Evolutionary conservation across 1,139 yeast species (phyloP), one percentile per base, ranked within the genome.

Genomic region (Taiozyma sp.): DNA sequence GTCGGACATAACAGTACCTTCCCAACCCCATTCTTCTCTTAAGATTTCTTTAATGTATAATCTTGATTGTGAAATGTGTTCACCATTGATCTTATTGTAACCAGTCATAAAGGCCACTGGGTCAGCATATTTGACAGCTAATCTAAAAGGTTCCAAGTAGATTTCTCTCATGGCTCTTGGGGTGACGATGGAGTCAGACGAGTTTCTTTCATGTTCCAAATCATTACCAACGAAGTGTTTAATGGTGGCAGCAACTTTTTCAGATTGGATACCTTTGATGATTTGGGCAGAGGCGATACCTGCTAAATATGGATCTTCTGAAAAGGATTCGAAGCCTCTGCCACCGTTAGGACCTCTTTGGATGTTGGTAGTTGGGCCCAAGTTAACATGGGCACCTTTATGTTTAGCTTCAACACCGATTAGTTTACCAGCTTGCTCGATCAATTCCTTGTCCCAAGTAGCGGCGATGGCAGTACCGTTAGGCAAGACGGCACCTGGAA

Each of bases 281-380:
- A 80, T 69, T 19, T 72, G 65, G 28, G 79, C 71, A 38, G 87
- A 77, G 19, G 76, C 70, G 44, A 71, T 64, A 44, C 87, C 87
- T 14, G 83, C 72, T 44, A 82, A 68, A 38, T 73, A 70, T 6
- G 87, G 87, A 61, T 83, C 87, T 66, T 82, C 87, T 19, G 81
- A 71, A 65, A 78, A 83, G 39, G 82, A 75, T 65, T 83, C 88
- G 60, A 81, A 83, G 1, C 81, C 80, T 53, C 87, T 69, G 14
- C 87, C 87, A 27, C 86, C 87, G 39, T 79, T 66, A 7, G 87
- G 87, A 34, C 78, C 74, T 56, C 87, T 71, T 48, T 78, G 83
- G 60, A 66, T 78, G 76, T 48, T 74, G 72, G 61, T 76, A 4
- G 78, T 74, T 14, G 89, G 89, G 4, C 87, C 88, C 41, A 83